Conservation (phyloP, 768 basidiomycete species). For the Lentinula raphanica region DNA sequence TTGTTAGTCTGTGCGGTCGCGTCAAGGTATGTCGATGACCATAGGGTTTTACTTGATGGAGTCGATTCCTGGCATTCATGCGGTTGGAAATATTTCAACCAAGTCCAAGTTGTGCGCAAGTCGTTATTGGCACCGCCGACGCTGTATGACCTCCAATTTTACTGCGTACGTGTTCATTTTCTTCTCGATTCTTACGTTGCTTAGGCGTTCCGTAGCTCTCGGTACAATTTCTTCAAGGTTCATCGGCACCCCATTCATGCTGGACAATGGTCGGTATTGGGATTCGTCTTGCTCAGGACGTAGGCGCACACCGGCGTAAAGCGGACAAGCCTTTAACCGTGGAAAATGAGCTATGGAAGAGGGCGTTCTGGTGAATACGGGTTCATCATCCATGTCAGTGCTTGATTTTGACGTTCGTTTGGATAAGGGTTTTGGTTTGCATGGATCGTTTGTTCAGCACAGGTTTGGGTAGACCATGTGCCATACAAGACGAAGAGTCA, state of each 20-base stretch:
- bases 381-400: not conserved
- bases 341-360: conserved; percentile 13
- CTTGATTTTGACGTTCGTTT: not conserved
- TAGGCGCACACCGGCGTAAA: conserved; percentile 41
- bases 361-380: conserved; percentile 13
- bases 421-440: conserved; percentile 10
- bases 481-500: conserved; percentile 54
- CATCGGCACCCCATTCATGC: conserved; percentile 55
- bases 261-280: conserved; percentile 66
- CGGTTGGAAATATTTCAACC: conserved; percentile 67
- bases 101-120: conserved; percentile 60
- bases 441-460: conserved; percentile 21
- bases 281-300: conserved; percentile 46
- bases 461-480: conserved; percentile 49
- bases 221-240: conserved; percentile 48
- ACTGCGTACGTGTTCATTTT: conserved; percentile 35
- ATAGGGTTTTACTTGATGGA: conserved; percentile 42
- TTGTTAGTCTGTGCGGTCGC: conserved; percentile 71
- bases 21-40: conserved; percentile 54
- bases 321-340: conserved; percentile 11
- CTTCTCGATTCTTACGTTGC: not conserved
- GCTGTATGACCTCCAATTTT: conserved; percentile 72
- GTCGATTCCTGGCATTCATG: conserved; percentile 36
- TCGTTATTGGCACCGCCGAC: conserved; percentile 59
- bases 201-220: conserved; percentile 35